Base-by-base conservation (phyloP, 768 basidiomycete species). In the Kwoniella europaea region DNA sequence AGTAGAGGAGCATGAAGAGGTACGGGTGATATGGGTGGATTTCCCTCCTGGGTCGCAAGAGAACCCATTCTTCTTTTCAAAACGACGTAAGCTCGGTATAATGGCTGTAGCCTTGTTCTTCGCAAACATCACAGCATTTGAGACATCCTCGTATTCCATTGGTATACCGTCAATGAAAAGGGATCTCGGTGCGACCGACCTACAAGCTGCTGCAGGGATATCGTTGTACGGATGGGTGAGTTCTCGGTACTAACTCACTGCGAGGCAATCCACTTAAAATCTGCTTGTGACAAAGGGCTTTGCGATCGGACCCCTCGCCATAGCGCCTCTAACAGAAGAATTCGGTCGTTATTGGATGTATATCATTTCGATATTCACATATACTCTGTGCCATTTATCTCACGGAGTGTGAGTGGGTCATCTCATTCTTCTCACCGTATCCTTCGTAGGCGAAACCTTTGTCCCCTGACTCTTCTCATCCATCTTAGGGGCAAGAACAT, bases 401-500 rank as follows among this genome's bases (percentile, higher is more conserved):
- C 57, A 67, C 24, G 50, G 67, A 10, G 29, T 73, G 69, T 71
- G 62, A 74, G 71, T 72, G 13, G 0, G 24, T 4, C 35, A 35
- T 35, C 0, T 35, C 6, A 6, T 9, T 9, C 7, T 35, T 9
- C 35, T 35, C 35, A 6, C 5, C 35, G 35, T 35, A 9, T 6
- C 1, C 0, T 35, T 35, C 1, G 35, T 35, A 6, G 5, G 5
- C 35, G 35, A 35, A 35, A 35, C 6, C 35, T 35, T 7, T 7
- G 6, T 76, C 63, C 66, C 24, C 35, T 22, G 46, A 62, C 41
- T 77, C 0, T 69, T 68, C 4, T 18, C 22, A 1, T 24, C 22
- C 27, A 29, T 1, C 55, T 69, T 63, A 84, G 84, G 1, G 83
- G 80, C 0, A 71, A 75, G 42, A 84, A 83, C 67, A 82, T 84